Evolutionary conservation across 2,329 filamentous ascomycete genomes (phyloP).

Genomic region (Exophiala alcalophila): DNA sequence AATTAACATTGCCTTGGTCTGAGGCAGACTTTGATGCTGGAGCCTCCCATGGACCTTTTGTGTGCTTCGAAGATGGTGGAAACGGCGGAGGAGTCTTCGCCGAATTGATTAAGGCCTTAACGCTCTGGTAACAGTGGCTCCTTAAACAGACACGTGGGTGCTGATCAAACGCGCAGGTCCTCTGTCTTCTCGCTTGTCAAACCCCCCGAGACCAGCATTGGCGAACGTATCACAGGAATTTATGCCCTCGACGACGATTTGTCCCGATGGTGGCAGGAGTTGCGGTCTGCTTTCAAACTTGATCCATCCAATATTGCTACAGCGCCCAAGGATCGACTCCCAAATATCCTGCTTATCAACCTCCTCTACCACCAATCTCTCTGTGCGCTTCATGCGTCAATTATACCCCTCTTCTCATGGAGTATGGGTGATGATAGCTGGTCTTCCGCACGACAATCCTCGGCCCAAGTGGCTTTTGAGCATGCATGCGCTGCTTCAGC

Average conservation of each 20-base stretch:
- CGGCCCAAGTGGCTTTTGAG: conserved; percentile 15
- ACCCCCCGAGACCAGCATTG: conserved; percentile 1
- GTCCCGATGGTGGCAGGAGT: conserved; percentile 2
- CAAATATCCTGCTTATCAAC: conserved; percentile 9
- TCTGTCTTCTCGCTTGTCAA: conserved; percentile 4
- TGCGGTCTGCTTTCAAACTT: conserved; percentile 6
- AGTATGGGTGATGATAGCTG: conserved; percentile 5
- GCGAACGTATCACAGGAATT: conserved; percentile 3
- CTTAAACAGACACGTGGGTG: neutral
- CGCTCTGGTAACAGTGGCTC: conserved; percentile 8
- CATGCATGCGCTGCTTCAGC: conserved; percentile 12
- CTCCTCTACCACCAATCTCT: conserved; percentile 13
- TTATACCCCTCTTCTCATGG: conserved; percentile 19
- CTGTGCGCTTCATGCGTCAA: conserved; percentile 13
- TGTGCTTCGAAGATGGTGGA: neutral
- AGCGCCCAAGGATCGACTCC: conserved; percentile 1
- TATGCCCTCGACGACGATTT: conserved; percentile 8
- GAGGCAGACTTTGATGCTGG: conserved; percentile 13
- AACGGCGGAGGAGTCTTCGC: conserved; percentile 1
- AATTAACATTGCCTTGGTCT: conserved; percentile 8
- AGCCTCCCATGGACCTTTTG: neutral
- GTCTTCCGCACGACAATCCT: conserved; percentile 7
- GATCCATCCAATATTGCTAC: neutral
- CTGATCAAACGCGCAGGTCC: conserved; percentile 1
- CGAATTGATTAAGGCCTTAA: conserved; percentile 11